Evolutionary conservation across 2,329 filamentous ascomycete species (phyloP), one percentile per base, ranked within the genome.

Genomic region (Drechslerella stenobrocha): DNA sequence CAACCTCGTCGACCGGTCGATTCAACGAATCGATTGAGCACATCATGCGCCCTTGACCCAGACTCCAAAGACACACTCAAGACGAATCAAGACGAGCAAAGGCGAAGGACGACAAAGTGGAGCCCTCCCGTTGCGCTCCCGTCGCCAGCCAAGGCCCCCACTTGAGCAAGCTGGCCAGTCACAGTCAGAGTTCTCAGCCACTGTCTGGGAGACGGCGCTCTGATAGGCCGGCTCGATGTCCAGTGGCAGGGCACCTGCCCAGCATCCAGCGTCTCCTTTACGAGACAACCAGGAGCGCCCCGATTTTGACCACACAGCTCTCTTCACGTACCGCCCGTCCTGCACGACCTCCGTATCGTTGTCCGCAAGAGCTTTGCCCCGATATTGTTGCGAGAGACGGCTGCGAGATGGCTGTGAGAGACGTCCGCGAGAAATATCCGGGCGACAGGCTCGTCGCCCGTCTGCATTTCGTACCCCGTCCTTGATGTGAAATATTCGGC

Each of bases 141-240:
- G 52, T 34, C 18, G 37, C 37, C 37, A 18, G 35, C 20, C 40
- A 37, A 52, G 52, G 35, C 46, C 30, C 30, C 60, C 61, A 66
- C 58, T 58, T 44, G 18, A 66, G 48, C 52, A 59, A 50, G 20
- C 40, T 28, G 18, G 47, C 47, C 20, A 40, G 32, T 44, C 47
- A 24, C 35, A 37, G 52, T 46, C 60, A 58, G 46, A n/a, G 37
- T 47, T 46, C 46, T 56, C 45, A 66, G 61, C 61, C 61, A 66
- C 52, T 66, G 61, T 66, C 61, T 66, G 53, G 50, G 47, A 66
- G 53, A 50, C 37, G 26, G 3, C 3, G 15, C 13, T 28, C 9
- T 66, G 53, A 66, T 66, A 66, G 61, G 61, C 15, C 18, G 3
- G 13, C n/a, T 37, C n/a, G 37, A n/a, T 3, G 18, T 30, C 34